Conservation (phyloP, 2,329 filamentous ascomycete genomes). For the Penicillium paneum region DNA sequence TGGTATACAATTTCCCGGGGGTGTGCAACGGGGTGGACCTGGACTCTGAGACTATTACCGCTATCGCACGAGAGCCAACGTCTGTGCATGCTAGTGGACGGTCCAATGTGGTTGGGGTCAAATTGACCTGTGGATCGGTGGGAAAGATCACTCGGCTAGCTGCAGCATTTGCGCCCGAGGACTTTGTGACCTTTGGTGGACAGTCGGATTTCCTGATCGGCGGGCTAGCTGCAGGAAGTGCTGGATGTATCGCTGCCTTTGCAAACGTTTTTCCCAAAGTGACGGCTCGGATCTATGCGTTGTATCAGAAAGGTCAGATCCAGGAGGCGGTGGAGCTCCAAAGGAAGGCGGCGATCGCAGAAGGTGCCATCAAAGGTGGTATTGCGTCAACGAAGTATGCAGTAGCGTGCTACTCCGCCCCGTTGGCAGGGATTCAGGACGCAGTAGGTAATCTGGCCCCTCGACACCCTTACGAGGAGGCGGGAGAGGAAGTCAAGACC, state of each 20-base stretch:
- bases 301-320: conserved; percentile 57
- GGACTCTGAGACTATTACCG: conserved; percentile 60
- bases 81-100: conserved; percentile 17
- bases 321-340: conserved; percentile 61
- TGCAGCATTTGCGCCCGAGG: conserved; percentile 50
- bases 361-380: conserved; percentile 62
- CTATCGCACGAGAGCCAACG: conserved; percentile 49
- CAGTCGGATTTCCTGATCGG: conserved; percentile 68
- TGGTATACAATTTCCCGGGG: conserved; percentile 67
- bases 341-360: conserved; percentile 59
- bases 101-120: conserved; percentile 61
- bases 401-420: conserved; percentile 58
- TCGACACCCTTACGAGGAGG: conserved; percentile 57
- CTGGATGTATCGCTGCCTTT: conserved; percentile 57
- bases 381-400: conserved; percentile 67
- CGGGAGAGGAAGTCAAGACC: conserved; percentile 43
- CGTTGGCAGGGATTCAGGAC: conserved; percentile 56
- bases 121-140: conserved; percentile 62
- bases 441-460: conserved; percentile 58
- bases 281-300: conserved; percentile 56
- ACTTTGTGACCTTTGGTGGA: conserved; percentile 68
- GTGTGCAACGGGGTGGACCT: conserved; percentile 68
- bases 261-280: conserved; percentile 57
- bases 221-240: conserved; percentile 51
- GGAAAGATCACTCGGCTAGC: conserved; percentile 59